Percentiles rank a stretch among this genome's conserved stretches.
These are phyloP conservation scores for Aspergillus pseudonomiae DNA, from an alignment of 2,329 filamentous ascomycete genomes.

Conservation along the genomic window DNA sequence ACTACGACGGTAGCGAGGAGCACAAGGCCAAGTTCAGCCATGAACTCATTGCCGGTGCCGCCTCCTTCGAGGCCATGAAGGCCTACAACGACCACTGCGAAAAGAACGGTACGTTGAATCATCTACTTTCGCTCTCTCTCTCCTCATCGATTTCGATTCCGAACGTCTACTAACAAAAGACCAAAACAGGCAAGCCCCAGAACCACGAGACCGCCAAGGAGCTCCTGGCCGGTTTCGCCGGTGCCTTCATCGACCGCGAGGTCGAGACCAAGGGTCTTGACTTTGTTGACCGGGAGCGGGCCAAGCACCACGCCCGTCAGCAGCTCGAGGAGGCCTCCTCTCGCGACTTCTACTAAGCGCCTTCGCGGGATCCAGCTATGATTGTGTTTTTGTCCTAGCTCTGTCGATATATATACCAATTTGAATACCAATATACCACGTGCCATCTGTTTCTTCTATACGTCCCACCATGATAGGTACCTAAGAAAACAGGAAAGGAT, in stretches of 20 bases:
- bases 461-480: background rate
- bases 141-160: background rate
- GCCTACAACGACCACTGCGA: conserved; percentile 75
- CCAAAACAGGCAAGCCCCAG: conserved; percentile 63
- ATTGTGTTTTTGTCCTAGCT: background rate
- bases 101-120: conserved; percentile 57
- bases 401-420: background rate
- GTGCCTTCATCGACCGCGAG: conserved; percentile 75
- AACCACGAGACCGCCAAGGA: conserved; percentile 77
- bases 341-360: conserved; percentile 15
- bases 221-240: conserved; percentile 72
- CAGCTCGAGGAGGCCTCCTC: conserved; percentile 51
- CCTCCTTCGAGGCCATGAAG: conserved; percentile 79
- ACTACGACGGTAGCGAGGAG: conserved; percentile 34
- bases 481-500: background rate
- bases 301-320: conserved; percentile 59
- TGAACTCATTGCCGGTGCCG: conserved; percentile 75
- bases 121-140: background rate
- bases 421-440: background rate
- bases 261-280: conserved; percentile 69
- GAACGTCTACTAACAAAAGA: background rate
- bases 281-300: conserved; percentile 60
- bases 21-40: conserved; percentile 69
- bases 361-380: background rate
- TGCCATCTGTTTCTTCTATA: background rate